These are phyloP conservation scores for Notholithocarpus densiflorus DNA, from an alignment of 306 rosid genomes.

Conservation along the genomic window DNA sequence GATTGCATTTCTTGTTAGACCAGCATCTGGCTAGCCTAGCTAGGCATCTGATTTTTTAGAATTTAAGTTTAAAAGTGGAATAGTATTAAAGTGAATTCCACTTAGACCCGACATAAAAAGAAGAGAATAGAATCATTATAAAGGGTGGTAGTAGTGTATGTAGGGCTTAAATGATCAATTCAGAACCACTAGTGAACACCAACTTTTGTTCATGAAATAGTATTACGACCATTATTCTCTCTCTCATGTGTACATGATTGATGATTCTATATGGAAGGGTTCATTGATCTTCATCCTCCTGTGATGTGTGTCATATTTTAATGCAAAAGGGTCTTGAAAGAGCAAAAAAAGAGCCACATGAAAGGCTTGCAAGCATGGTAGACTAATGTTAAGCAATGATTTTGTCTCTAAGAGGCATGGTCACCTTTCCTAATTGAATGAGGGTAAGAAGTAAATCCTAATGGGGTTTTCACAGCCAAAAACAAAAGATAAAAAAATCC, in stretches of 20 bases:
- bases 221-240: not conserved
- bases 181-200: constrained; percentile 3
- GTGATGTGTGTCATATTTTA: constrained; percentile 8
- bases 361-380: constrained; percentile 35
- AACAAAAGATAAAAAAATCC: not conserved
- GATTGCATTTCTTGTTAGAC: constrained; percentile 3
- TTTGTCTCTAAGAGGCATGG: constrained; percentile 42
- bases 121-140: constrained; percentile 11
- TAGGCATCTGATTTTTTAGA: not conserved
- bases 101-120: constrained; percentile 14
- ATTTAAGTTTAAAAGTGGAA: constrained; percentile 12
- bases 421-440: constrained; percentile 32
- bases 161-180: constrained; percentile 2
- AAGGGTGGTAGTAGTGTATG: constrained; percentile 25
- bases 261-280: not conserved
- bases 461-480: not conserved
- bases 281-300: constrained; percentile 6
- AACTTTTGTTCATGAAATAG: not conserved
- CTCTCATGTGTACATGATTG: not conserved
- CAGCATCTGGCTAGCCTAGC: not conserved
- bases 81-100: constrained; percentile 16
- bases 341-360: constrained; percentile 9
- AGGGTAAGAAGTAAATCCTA: not conserved
- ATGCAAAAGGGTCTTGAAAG: constrained; percentile 24
- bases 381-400: constrained; percentile 43